Conservation (phyloP, 305 asterid species). For the Fraxinus xanthoxyloides region DNA sequence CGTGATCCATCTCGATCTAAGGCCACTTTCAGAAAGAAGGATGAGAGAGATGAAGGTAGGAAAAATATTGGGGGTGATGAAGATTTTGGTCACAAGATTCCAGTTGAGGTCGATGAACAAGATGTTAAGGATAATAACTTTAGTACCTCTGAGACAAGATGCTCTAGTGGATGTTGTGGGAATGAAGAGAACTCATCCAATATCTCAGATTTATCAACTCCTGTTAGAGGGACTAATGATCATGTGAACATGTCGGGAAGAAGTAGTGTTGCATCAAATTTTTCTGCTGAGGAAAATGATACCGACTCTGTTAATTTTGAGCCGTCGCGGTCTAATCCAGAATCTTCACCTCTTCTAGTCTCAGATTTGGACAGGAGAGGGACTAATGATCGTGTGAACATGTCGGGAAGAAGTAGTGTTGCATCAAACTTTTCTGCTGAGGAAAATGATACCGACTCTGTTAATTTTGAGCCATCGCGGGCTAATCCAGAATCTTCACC, state of each 20-base stretch:
- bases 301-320: slow-evolving; percentile 27
- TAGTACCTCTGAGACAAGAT: not conserved
- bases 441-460: slow-evolving; percentile 41
- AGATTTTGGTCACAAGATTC: slow-evolving; percentile 29
- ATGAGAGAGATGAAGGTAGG: slow-evolving; percentile 42
- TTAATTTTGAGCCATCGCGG: slow-evolving; percentile 24
- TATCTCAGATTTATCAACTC: slow-evolving; percentile 47
- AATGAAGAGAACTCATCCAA: slow-evolving; percentile 53
- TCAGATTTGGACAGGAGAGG: slow-evolving; percentile 30
- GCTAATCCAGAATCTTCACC: slow-evolving; percentile 34
- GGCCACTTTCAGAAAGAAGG: slow-evolving; percentile 35
- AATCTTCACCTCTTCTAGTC: slow-evolving; percentile 35
- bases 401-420: slow-evolving; percentile 68
- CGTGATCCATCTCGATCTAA: slow-evolving; percentile 59
- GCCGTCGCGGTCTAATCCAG: slow-evolving; percentile 31
- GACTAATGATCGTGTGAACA: slow-evolving; percentile 34
- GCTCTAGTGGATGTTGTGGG: slow-evolving; percentile 24
- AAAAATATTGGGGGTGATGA: slow-evolving; percentile 24
- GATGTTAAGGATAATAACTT: slow-evolving; percentile 27
- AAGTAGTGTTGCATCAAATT: slow-evolving; percentile 84
- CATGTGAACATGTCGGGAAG: slow-evolving; percentile 45
- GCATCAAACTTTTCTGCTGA: slow-evolving; percentile 66
- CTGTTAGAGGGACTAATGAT: slow-evolving; percentile 31
- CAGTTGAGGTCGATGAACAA: slow-evolving; percentile 29
- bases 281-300: slow-evolving; percentile 49